Percentiles rank a stretch among this genome's conserved stretches.
These are phyloP conservation scores for Tolypocladium sp. DNA, from an alignment of 2,329 filamentous ascomycete genomes.

Conservation along the genomic window DNA sequence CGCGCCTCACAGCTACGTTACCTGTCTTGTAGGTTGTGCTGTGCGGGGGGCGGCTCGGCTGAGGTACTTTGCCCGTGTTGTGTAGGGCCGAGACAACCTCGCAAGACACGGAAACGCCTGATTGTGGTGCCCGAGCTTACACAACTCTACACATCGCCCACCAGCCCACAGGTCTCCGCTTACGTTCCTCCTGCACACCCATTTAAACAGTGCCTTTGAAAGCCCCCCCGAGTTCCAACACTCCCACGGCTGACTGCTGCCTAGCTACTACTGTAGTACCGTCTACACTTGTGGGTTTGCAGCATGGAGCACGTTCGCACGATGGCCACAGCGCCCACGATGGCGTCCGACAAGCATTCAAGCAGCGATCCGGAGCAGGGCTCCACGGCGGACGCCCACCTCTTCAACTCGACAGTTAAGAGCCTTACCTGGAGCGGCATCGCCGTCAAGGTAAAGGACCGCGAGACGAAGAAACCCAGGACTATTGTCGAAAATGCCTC, in stretches of 20 bases:
- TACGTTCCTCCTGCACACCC: background rate
- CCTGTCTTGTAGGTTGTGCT: too few relatives aligned
- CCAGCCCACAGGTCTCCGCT: background rate
- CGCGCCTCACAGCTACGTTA: too few relatives aligned
- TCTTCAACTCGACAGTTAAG: slow-evolving; percentile 54
- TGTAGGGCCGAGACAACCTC: background rate
- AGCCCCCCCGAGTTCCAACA: background rate
- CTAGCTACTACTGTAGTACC: background rate
- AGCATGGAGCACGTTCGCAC: background rate
- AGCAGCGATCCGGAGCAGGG: background rate
- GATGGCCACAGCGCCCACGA: background rate
- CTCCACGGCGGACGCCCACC: slow-evolving; percentile 28
- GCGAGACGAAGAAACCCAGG: slow-evolving; percentile 52
- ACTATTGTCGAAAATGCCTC: slow-evolving; percentile 54
- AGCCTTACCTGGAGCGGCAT: slow-evolving; percentile 59
- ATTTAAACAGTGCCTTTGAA: background rate
- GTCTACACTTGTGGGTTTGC: background rate
- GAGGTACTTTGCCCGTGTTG: background rate
- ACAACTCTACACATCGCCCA: background rate
- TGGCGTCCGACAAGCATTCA: background rate
- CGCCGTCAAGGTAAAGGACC: slow-evolving; percentile 64
- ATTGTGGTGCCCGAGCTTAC: background rate
- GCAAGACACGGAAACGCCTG: background rate
- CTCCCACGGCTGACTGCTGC: background rate
- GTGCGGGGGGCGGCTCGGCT: too few relatives aligned